Evolutionary conservation across 805 yeast genomes (phyloP).

Genomic region (Starmerella lactis-condensi): DNA sequence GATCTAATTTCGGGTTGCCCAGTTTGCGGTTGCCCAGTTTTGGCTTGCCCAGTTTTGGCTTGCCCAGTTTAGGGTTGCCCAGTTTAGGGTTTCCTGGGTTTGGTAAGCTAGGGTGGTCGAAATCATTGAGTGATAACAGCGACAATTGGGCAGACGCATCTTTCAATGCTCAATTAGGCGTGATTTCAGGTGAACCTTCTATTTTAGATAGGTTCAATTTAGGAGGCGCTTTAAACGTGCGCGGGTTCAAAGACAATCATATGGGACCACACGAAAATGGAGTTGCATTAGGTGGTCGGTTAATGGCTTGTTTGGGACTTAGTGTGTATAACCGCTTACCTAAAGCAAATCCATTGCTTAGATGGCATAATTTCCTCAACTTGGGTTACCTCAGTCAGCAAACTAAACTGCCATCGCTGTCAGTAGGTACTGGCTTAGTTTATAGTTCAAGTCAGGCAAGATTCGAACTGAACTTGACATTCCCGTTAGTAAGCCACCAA

Average conservation of each 20-base stretch:
- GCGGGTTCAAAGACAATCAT: slow-evolving; percentile 51
- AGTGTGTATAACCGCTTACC: slow-evolving; percentile 49
- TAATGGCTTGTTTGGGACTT: slow-evolving; percentile 36
- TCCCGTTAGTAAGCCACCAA: slow-evolving; percentile 38
- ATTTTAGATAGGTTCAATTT: slow-evolving; percentile 63
- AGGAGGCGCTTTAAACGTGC: slow-evolving; percentile 60
- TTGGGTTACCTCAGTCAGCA: slow-evolving; percentile 38
- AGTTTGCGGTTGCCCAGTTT: too few species aligned
- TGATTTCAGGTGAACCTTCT: slow-evolving; percentile 15
- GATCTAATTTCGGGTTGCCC: too few species aligned
- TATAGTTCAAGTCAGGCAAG: slow-evolving; percentile 48
- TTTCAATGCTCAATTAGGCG: slow-evolving; percentile 12
- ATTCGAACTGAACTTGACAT: slow-evolving; percentile 44
- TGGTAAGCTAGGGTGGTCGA: too few species aligned
- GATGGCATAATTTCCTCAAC: slow-evolving; percentile 44
- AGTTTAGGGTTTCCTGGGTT: too few species aligned
- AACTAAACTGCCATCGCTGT: slow-evolving; percentile 28
- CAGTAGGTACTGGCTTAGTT: slow-evolving; percentile 42
- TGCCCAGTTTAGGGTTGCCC: too few species aligned
- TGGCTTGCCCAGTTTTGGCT: too few species aligned
- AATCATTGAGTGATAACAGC: too few species aligned
- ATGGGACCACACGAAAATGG: slow-evolving; percentile 41
- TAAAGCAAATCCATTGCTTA: slow-evolving; percentile 32
- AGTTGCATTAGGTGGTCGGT: slow-evolving; percentile 52
- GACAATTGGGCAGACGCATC: too few species aligned